Percentiles rank a stretch among this genome's conserved stretches.
Conservation (phyloP, 305 asterid genomes). For the Solanum hybrid region DNA sequence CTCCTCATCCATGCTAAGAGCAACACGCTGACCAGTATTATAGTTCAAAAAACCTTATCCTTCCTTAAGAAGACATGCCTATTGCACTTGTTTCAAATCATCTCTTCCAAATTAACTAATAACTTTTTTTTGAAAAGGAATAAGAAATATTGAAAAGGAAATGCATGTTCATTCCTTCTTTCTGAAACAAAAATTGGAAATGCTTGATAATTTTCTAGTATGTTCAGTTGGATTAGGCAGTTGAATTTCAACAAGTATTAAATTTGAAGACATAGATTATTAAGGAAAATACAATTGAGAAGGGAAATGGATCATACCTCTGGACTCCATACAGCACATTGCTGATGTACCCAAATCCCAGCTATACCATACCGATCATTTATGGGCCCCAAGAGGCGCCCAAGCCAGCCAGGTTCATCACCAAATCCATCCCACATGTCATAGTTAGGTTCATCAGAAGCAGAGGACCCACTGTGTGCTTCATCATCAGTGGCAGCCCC, state of each 20-base stretch:
- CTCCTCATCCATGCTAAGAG: not conserved
- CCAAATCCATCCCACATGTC: slow-evolving; percentile 97
- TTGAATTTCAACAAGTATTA: not conserved
- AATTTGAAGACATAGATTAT: not conserved
- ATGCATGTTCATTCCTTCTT: not conserved
- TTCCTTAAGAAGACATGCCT: not conserved
- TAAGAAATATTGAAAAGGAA: not conserved
- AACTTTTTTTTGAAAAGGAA: not conserved
- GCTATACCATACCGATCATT: slow-evolving; percentile 95
- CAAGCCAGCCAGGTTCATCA: slow-evolving; percentile 93
- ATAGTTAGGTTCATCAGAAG: slow-evolving; percentile 80
- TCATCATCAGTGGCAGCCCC: slow-evolving; percentile 78
- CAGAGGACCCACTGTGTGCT: slow-evolving; percentile 74
- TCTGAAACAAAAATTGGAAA: not conserved
- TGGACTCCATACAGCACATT: slow-evolving; percentile 99
- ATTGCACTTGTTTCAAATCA: not conserved
- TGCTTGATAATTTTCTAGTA: not conserved
- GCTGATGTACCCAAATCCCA: slow-evolving; percentile 98
- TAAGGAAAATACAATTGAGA: slow-evolving; percentile 2
- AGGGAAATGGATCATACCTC: slow-evolving; percentile 51
- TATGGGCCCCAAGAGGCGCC: slow-evolving; percentile 91
- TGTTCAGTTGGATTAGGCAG: not conserved
- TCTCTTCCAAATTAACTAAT: not conserved
- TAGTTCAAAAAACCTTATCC: not conserved
- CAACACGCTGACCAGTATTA: not conserved